Conservation (phyloP, 139 green algal species). For the Tetraselmis striata region DNA sequence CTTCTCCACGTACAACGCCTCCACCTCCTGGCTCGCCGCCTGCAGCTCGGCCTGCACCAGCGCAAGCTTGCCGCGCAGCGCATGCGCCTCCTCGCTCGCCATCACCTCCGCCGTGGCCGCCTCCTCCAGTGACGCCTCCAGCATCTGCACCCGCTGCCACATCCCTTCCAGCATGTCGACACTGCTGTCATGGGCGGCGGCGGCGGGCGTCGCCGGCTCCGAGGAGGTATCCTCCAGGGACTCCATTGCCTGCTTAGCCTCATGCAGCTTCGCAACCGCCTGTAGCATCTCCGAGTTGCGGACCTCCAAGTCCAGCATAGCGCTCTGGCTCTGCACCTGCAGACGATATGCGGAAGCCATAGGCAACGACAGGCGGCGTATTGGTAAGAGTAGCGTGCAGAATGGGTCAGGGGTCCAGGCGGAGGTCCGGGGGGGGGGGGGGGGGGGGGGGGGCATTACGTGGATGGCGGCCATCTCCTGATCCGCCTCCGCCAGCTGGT, state of each 20-base stretch:
- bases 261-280: not conserved
- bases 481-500: not conserved
- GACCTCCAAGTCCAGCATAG: not conserved
- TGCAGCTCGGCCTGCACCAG: not conserved
- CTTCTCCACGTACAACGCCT: not conserved
- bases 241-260: not conserved
- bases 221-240: too few relatives aligned
- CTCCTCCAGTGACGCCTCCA: not conserved
- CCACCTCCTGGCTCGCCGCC: not conserved
- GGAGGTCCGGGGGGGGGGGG: too few relatives aligned
- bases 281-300: not conserved
- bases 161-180: not conserved
- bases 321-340: not conserved
- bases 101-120: not conserved
- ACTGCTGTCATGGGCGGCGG: not conserved
- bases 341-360: too few relatives aligned
- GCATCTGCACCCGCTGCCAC: not conserved
- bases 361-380: not conserved
- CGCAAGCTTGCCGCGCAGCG: not conserved
- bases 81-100: not conserved
- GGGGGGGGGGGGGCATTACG: not conserved
- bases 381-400: too few relatives aligned
- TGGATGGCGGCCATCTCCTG: not conserved
- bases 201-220: too few relatives aligned
- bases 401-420: too few relatives aligned